Base-by-base conservation (phyloP, 2,329 filamentous ascomycete species). In the Penicillium sp. region DNA sequence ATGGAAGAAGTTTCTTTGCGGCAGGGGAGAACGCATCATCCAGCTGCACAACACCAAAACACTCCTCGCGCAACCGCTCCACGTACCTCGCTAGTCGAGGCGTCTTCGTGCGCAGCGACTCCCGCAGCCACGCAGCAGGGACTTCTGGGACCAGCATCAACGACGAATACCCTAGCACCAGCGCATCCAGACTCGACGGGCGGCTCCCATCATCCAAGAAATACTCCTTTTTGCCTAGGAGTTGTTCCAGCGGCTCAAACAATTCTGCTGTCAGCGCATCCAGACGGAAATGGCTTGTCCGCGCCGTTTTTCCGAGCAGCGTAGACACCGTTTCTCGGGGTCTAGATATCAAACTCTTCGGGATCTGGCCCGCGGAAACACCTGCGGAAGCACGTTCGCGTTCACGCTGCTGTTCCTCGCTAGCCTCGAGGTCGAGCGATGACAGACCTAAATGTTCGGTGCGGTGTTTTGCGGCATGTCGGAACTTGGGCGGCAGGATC, bases 121-220 rank as follows among this genome's bases (percentile, higher is more conserved):
- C 79, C 57, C 77, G 75, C 5, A 89, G 72, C 85, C 85, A 90
- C 18, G 81, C 71, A 55, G 85, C 81, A 16, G 85, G 83, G 21
- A 89, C 68, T 8, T 81, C 72, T 0, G 86, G 81, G 23, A 81
- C 78, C 1, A 88, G 77, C 77, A 94, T 88, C 50, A 97, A 74
- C 1, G 84, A 81, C 35, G 97, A 76, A 69, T 95, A 96, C 11
- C 87, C 94, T 65, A 90, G 83, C 0, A 85, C 86, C 47, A 97
- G 71, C 68, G 90, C 96, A 71, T 97, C 92, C 23, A 95, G 73
- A 55, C 81, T 84, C 2, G 83, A 84, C 0, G 83, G 79, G n/a
- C 18, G 30, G n/a, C 74, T 65, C 1, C 74, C 68, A 8, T 74
- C 72, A 11, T 75, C 76, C 1, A 89, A 74, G 11, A 90, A 70